Evolutionary conservation across 192 early-diverging fungal genomes (phyloP).

Genomic region (Coemansia sp.): DNA sequence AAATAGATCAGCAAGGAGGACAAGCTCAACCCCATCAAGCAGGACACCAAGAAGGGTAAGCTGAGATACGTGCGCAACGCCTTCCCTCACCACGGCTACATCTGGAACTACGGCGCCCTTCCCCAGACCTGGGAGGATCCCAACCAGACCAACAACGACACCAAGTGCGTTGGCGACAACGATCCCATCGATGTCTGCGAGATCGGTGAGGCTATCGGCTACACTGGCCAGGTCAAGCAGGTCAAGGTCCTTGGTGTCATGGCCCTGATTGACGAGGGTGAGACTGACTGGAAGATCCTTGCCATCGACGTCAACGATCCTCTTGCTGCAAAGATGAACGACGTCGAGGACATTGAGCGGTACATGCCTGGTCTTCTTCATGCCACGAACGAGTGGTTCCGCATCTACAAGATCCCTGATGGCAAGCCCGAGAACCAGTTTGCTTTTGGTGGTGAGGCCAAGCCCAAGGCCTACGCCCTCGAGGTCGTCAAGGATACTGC

Average conservation of each 20-base stretch:
- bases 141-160: slow-evolving; percentile 82
- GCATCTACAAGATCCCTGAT: slow-evolving; percentile 99
- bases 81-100: slow-evolving; percentile 99
- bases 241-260: slow-evolving; percentile 98
- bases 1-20: slow-evolving; percentile 92
- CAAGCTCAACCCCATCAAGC: slow-evolving; percentile 96
- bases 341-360: slow-evolving; percentile 98
- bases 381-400: slow-evolving; percentile 99
- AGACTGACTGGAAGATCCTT: slow-evolving; percentile 99
- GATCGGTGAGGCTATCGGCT: slow-evolving; percentile 93
- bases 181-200: slow-evolving; percentile 98
- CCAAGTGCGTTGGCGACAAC: slow-evolving; percentile 94
- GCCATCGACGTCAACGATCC: slow-evolving; percentile 98
- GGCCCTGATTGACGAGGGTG: slow-evolving; percentile 98
- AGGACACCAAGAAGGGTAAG: slow-evolving; percentile 99
- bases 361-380: slow-evolving; percentile 94
- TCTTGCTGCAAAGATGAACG: slow-evolving; percentile 93
- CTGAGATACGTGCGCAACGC: slow-evolving; percentile 96
- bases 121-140: slow-evolving; percentile 99
- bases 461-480: slow-evolving; percentile 80
- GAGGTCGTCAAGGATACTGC: slow-evolving; percentile 90
- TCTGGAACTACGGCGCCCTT: slow-evolving; percentile 99
- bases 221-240: slow-evolving; percentile 96
- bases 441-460: slow-evolving; percentile 90
- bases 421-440: slow-evolving; percentile 99